These are phyloP conservation scores for Irpex rosettiformis DNA, from an alignment of 1,284 basidiomycete genomes.

Conservation along the genomic window DNA sequence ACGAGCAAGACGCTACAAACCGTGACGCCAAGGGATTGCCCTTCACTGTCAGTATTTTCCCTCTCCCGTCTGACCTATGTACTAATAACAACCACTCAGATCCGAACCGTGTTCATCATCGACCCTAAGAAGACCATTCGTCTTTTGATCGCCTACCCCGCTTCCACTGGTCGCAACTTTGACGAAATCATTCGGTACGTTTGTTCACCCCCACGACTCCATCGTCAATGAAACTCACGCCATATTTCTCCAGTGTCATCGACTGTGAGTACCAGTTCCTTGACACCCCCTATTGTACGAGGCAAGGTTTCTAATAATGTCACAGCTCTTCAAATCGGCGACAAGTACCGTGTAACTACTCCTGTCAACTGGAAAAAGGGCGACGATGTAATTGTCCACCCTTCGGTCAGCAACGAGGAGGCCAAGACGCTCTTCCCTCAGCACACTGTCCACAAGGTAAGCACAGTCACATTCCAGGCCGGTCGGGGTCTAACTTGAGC, in stretches of 20 bases:
- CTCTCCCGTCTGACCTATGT: constrained; percentile 2
- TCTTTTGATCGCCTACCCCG: constrained; percentile 88
- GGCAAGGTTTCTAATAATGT: constrained; percentile 6
- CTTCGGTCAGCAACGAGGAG: constrained; percentile 83
- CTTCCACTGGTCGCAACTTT: constrained; percentile 80
- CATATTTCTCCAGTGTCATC: constrained; percentile 42
- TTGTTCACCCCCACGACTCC: not conserved
- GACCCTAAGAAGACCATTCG: constrained; percentile 92
- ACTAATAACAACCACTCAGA: constrained; percentile 52
- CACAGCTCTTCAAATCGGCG: constrained; percentile 84
- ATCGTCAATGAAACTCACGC: constrained; percentile 10
- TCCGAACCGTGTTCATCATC: constrained; percentile 93
- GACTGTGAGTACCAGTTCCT: constrained; percentile 47
- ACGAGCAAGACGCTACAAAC: constrained; percentile 93
- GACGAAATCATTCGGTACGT: constrained; percentile 83
- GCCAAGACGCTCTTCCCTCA: constrained; percentile 86
- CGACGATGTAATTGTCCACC: constrained; percentile 94
- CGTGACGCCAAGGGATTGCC: constrained; percentile 88
- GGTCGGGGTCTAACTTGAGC: not conserved
- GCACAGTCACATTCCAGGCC: constrained; percentile 14
- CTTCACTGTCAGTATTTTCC: constrained; percentile 56
- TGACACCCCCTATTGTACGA: not conserved
- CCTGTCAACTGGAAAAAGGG: constrained; percentile 95
- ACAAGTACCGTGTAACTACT: constrained; percentile 84
- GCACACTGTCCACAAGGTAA: constrained; percentile 64